Evolutionary conservation across 2,329 filamentous ascomycete species (phyloP), one percentile per base, ranked within the genome.

Genomic region (Blumeriella jaapii): DNA sequence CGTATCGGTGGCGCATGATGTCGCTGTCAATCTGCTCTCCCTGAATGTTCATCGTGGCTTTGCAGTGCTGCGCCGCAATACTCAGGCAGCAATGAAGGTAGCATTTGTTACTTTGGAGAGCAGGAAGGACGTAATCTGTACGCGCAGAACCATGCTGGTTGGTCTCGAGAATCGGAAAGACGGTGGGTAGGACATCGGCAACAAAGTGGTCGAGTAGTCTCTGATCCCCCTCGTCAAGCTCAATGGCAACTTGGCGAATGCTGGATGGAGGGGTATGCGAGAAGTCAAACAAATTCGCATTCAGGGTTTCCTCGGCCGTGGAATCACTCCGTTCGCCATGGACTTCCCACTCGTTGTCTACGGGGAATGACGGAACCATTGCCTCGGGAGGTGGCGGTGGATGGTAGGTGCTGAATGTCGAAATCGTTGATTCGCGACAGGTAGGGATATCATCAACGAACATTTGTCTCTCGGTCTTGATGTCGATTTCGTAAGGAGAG

Each of bases 1-100:
- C 78, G 58, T 82, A 93, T 41, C 87, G 81, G 59, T 96, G 89
- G 50, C 83, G 78, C 71, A 93, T 81, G 55, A 96, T 93, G 56
- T 95, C 86, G 45, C 78, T 72, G 60, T 95, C 85, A 41, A 93
- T 78, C 52, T 86, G 77, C 37, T 85, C 80, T 34, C 68, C 71
- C 30, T 71, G 62, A 5, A 79, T 60, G 38, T 72, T 68, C 54
- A 77, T 70, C 0, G 80, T 82, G 2, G 79, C 75, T 67, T 95
- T 95, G 61, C 83, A 75, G 61, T 98, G 91, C 55, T 93, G 83
- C 2, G 87, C 89, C 6, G 91, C 78, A 41, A 93, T 85, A 65
- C 85, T 93, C 43, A 98, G 67, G 61, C 89, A 96, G 65, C 87
- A 95, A 66, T 96, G 87, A 19, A 95, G 70, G 59, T 95, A 98